Evolutionary conservation across 2,329 filamentous ascomycete species (phyloP).

Genomic region (Tolypocladium paradoxum): DNA sequence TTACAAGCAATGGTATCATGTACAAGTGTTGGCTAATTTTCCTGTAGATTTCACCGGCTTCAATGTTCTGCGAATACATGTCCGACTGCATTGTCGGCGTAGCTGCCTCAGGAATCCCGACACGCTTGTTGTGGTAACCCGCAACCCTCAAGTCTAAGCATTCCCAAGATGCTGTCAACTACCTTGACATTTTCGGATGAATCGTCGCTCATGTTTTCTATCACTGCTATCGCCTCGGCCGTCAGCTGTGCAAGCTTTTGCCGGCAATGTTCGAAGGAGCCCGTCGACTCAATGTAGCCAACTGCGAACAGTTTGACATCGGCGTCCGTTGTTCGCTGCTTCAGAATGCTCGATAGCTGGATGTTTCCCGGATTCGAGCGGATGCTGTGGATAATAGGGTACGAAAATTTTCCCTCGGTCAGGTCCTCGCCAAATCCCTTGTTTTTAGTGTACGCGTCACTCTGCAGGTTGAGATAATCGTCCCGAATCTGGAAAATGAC

Average conservation of each 20-base stretch:
- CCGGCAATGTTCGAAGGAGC: conserved; percentile 1
- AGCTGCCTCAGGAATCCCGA: not conserved
- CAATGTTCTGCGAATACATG: not conserved
- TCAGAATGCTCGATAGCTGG: conserved; percentile 2
- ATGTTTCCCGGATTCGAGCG: not conserved
- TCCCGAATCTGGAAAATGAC: conserved; percentile 6
- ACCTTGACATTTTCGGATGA: not conserved
- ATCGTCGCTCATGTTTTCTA: not conserved
- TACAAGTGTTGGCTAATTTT: too few species aligned
- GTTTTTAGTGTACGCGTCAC: conserved; percentile 1
- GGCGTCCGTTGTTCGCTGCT: conserved; percentile 1
- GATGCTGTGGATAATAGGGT: conserved; percentile 6
- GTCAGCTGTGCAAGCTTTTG: not conserved
- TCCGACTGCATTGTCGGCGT: not conserved
- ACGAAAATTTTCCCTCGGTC: conserved; percentile 6
- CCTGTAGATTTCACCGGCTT: too few species aligned
- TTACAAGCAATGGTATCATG: too few species aligned
- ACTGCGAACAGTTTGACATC: conserved; percentile 4
- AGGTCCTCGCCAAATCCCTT: conserved; percentile 6
- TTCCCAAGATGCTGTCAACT: not conserved
- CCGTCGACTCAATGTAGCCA: conserved; percentile 1
- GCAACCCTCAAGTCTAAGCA: not conserved
- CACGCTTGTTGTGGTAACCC: not conserved
- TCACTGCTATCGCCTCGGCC: not conserved
- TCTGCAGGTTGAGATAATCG: conserved; percentile 5